Conservation (phyloP, 495 filamentous ascomycete species). For the Platismatia glauca region DNA sequence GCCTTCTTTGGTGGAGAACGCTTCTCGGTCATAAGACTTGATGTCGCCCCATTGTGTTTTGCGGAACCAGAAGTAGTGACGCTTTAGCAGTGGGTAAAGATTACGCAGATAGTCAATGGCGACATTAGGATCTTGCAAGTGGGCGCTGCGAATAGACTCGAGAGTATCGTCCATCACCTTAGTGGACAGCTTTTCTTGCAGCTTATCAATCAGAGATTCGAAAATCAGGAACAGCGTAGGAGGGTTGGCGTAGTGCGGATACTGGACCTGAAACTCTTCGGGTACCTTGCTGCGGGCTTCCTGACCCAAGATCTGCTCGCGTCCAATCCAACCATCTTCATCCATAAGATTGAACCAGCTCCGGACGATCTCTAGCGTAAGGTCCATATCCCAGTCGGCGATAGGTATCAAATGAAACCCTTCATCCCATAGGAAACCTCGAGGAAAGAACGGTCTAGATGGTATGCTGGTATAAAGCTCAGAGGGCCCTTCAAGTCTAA, state of each 20-base stretch:
- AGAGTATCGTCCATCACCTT: constrained; percentile 18
- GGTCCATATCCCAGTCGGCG: constrained; percentile 84
- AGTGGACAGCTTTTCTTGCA: constrained; percentile 38
- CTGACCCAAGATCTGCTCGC: constrained; percentile 90
- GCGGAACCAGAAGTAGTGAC: constrained; percentile 90
- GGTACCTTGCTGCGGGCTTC: constrained; percentile 96
- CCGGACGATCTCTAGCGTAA: constrained; percentile 85
- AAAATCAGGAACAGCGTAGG: constrained; percentile 92
- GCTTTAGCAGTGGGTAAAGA: constrained; percentile 86
- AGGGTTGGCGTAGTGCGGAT: constrained; percentile 96
- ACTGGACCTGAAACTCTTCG: constrained; percentile 88
- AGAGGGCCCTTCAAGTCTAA: constrained; percentile 67
- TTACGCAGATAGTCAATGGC: constrained; percentile 65
- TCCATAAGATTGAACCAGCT: constrained; percentile 96
- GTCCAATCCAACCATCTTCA: constrained; percentile 94
- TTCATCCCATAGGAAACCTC: constrained; percentile 97
- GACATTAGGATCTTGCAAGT: constrained; percentile 11
- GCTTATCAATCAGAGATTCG: constrained; percentile 69
- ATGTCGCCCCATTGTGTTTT: constrained; percentile 85
- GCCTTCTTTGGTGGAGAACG: constrained; percentile 68
- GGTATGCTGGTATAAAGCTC: constrained; percentile 91
- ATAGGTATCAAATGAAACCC: constrained; percentile 93
- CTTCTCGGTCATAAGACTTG: constrained; percentile 80
- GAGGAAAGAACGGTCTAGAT: constrained; percentile 89
- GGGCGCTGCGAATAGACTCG: constrained; percentile 19